Evolutionary conservation across 805 yeast genomes (phyloP), one percentile per base, ranked within the genome.

Genomic region (Barnettozyma sucrosica): DNA sequence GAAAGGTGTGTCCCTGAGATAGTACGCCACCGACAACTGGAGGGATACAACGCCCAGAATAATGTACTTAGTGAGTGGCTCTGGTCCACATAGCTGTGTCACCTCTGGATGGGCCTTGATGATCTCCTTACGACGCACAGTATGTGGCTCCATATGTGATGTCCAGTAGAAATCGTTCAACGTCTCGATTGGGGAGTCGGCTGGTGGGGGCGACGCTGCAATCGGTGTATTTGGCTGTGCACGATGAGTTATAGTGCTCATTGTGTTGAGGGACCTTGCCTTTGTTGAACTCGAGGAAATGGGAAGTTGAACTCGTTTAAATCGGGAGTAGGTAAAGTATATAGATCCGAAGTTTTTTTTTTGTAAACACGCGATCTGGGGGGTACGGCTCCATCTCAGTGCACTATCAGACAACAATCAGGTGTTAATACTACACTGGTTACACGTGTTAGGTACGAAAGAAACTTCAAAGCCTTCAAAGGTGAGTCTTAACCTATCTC

Each of bases 141-240:
- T 77, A 61, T 89, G 97, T 3, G 96, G 95, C 62, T 89, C 97
- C 43, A 76, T 76, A 47, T 79, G 84, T 45, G 78, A 76, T 1
- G 96, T 89, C 92, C 96, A 86, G 68, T 83, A 85, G 65, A 85
- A 89, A 53, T 85, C 89, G 54, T 75, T 74, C 47, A 75, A 59
- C 41, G 65, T 68, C 54, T 60, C 59, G 21, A 64, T 54, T 1
- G 64, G 56, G 7, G 63, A 54, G 30, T 56, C 58, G 2, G 65
- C 50, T 5, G 65, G 52, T 5, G 68, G 76, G 64, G 48, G 68
- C 52, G 43, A 61, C 13, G 58, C 44, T 13, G 21, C 19, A n/a
- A 61, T 44, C 5, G 58, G 64, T 18, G 50, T 39, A 4, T 49
- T 33, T 3, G 64, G 63, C 38, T 54, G 54, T 46, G 55, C 54